phyloP scores from a whole-genome alignment of 257 asterid species.

The Oldenlandia corymbosa region DNA sequence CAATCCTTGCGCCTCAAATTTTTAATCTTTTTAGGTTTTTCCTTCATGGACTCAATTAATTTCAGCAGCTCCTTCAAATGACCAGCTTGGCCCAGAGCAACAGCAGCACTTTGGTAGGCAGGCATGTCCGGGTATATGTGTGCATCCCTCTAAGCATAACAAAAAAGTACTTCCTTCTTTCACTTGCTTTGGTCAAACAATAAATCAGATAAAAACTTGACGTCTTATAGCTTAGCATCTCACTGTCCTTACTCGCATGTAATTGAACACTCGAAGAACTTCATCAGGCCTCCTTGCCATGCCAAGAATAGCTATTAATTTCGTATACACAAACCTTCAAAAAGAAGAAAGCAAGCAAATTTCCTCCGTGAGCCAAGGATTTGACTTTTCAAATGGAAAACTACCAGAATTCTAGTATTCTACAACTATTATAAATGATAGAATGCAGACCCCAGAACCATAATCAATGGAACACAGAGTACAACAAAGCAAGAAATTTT shows the following conservation, averaged over 20 bases:
- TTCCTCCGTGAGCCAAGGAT: constrained; percentile 3
- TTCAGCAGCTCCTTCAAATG: constrained; percentile 67
- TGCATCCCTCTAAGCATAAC: constrained; percentile 54
- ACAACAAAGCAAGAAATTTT: neutral
- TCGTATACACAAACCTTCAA: constrained; percentile 81
- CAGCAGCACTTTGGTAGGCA: constrained; percentile 79
- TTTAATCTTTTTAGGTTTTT: constrained; percentile 56
- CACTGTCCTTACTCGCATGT: constrained; percentile 65
- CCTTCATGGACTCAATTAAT: constrained; percentile 67
- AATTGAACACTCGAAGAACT: constrained; percentile 71
- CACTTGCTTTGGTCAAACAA: neutral
- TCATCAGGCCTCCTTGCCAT: constrained; percentile 61
- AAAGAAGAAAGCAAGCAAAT: constrained; percentile 15
- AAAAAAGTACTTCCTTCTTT: neutral
- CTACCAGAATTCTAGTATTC: too few species aligned
- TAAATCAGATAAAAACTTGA: neutral
- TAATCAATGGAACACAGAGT: neutral
- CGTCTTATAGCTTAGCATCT: neutral
- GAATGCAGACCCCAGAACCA: neutral
- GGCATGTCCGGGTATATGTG: constrained; percentile 91
- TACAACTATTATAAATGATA: too few species aligned
- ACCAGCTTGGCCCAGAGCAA: constrained; percentile 89
- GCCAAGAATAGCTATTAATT: constrained; percentile 77
- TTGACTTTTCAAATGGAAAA: neutral
- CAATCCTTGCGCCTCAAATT: constrained; percentile 58